These are phyloP conservation scores for Linnemannia hyalina DNA, from an alignment of 192 early-diverging fungal species.

Conservation along the genomic window DNA sequence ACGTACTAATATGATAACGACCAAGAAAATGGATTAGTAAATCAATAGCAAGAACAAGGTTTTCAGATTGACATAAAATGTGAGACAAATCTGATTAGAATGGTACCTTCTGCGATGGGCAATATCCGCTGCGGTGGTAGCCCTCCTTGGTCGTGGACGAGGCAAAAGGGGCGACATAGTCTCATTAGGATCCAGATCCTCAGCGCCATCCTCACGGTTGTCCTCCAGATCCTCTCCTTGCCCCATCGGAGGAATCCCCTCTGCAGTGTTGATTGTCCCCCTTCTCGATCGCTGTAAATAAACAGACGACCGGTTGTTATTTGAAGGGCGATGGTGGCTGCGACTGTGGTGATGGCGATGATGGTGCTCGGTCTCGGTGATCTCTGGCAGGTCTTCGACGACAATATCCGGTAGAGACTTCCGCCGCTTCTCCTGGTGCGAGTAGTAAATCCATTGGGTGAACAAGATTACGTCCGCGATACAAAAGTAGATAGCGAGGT, in stretches of 20 bases:
- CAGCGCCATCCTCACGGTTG: neutral
- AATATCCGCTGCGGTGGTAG: slow-evolving; percentile 39
- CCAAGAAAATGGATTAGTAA: neutral
- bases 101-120: slow-evolving; percentile 42
- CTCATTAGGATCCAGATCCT: slow-evolving; percentile 6
- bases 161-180: slow-evolving; percentile 15
- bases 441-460: slow-evolving; percentile 60
- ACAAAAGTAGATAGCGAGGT: slow-evolving; percentile 66
- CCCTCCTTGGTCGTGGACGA: slow-evolving; percentile 17
- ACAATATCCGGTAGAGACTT: slow-evolving; percentile 16
- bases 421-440: slow-evolving; percentile 22
- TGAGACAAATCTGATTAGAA: neutral
- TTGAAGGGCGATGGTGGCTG: slow-evolving; percentile 16
- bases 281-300: neutral
- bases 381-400: slow-evolving; percentile 24
- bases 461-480: slow-evolving; percentile 56
- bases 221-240: neutral
- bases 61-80: neutral
- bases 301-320: neutral
- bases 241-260: neutral
- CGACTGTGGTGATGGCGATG: slow-evolving; percentile 15
- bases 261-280: neutral
- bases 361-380: slow-evolving; percentile 10
- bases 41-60: neutral
- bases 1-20: slow-evolving; percentile 26